A percentile compares a stretch with the other conserved stretches of the same genome.
Conservation (phyloP, 192 early-diverging fungal genomes). For the Podila minutissima region DNA sequence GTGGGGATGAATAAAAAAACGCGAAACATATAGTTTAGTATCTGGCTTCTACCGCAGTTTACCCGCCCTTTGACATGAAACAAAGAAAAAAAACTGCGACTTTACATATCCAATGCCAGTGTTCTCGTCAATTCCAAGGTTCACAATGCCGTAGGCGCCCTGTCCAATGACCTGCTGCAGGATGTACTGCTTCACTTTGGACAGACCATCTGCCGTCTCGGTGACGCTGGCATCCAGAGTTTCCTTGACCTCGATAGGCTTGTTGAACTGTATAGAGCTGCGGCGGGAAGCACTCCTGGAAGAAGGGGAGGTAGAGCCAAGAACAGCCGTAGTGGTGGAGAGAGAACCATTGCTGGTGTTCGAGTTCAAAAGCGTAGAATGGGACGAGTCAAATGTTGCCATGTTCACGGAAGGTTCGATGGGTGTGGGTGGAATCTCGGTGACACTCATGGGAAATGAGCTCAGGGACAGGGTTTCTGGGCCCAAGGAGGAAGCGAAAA, state of each 20-base stretch:
- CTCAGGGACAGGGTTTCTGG: background rate
- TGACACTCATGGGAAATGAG: background rate
- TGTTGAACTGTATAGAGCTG: slow-evolving; percentile 1
- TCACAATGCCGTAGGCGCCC: slow-evolving; percentile 89
- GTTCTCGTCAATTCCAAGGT: slow-evolving; percentile 67
- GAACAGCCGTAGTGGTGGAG: background rate
- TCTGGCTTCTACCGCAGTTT: background rate
- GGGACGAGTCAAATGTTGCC: background rate
- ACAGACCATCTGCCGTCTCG: slow-evolving; percentile 72
- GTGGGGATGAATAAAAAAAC: background rate
- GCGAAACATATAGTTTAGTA: too few species aligned
- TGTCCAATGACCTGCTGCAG: slow-evolving; percentile 77
- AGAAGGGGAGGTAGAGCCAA: background rate
- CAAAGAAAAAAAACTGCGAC: background rate
- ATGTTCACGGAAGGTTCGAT: too few species aligned
- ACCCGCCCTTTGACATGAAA: background rate
- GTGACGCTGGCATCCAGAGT: slow-evolving; percentile 61
- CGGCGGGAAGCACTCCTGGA: background rate
- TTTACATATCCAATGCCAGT: slow-evolving; percentile 63
- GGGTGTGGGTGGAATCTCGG: background rate
- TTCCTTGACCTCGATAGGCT: slow-evolving; percentile 7
- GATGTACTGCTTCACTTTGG: slow-evolving; percentile 83
- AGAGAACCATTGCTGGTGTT: background rate
- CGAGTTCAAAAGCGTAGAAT: background rate
- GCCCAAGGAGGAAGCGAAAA: background rate